Conservation (phyloP, 2,329 filamentous ascomycete species). For the Fusarium dimerum region DNA sequence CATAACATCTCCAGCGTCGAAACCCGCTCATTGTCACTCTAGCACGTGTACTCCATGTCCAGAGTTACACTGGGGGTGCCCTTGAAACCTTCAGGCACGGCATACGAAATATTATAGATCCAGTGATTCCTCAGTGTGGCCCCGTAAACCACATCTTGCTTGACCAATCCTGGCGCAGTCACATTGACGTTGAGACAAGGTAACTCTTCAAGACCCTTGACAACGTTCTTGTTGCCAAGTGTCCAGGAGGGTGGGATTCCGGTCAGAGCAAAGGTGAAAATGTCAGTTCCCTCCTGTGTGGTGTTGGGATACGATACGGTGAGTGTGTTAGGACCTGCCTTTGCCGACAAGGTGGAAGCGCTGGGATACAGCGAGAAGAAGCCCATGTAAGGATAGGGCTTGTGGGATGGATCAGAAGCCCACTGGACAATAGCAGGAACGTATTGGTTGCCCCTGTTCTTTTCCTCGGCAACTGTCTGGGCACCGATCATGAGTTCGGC, state of each 20-base stretch:
- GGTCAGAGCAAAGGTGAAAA: conserved; percentile 42
- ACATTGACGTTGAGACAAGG: conserved; percentile 43
- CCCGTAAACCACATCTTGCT: conserved; percentile 39
- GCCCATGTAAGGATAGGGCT: conserved; percentile 39
- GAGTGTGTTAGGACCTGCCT: conserved; percentile 36
- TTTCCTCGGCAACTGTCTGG: conserved; percentile 37
- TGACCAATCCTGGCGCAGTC: conserved; percentile 37
- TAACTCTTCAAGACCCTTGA: conserved; percentile 36
- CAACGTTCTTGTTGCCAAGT: conserved; percentile 30
- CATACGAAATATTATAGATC: conserved; percentile 49
- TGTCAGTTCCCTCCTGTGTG: conserved; percentile 39
- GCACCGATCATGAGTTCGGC: conserved; percentile 45
- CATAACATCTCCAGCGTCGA: too few species aligned
- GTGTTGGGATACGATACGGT: conserved; percentile 41
- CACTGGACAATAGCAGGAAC: conserved; percentile 49
- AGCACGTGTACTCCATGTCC: conserved; percentile 33
- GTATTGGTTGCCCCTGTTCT: conserved; percentile 41
- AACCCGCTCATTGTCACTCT: neutral
- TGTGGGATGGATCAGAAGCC: conserved; percentile 42
- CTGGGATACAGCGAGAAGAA: conserved; percentile 44
- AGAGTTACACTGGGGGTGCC: conserved; percentile 40
- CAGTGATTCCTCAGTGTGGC: conserved; percentile 40
- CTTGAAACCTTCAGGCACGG: conserved; percentile 40
- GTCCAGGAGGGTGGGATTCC: conserved; percentile 42
- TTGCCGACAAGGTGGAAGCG: conserved; percentile 43